These are phyloP conservation scores for Aspergillus taichungensis DNA, from an alignment of 495 filamentous ascomycete species.

Conservation along the genomic window DNA sequence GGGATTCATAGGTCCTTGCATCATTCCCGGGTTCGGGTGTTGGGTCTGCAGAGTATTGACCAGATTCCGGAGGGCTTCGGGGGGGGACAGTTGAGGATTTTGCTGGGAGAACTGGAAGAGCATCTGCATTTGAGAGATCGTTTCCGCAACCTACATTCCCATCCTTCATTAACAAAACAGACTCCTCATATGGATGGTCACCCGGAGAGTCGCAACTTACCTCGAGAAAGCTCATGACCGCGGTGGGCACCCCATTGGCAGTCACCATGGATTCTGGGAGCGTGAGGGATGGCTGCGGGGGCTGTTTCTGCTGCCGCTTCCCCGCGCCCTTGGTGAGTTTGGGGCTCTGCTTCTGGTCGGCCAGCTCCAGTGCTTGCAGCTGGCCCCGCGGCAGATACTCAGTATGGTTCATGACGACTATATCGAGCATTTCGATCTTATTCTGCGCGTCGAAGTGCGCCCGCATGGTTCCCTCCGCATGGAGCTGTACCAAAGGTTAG, in stretches of 20 bases:
- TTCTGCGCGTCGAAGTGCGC: constrained; percentile 60
- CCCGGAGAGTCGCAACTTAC: constrained; percentile 27
- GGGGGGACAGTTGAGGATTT: constrained; percentile 49
- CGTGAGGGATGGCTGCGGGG: constrained; percentile 37
- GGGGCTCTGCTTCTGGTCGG: constrained; percentile 60
- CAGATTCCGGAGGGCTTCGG: constrained; percentile 53
- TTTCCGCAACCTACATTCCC: constrained; percentile 53
- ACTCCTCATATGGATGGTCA: background rate
- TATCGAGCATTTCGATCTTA: constrained; percentile 65
- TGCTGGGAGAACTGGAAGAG: constrained; percentile 53
- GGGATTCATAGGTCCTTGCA: constrained; percentile 26
- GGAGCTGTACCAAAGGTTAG: constrained; percentile 41
- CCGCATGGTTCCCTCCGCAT: constrained; percentile 51
- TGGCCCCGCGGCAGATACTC: constrained; percentile 58
- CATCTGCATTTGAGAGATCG: constrained; percentile 64
- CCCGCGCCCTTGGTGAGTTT: constrained; percentile 52
- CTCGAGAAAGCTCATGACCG: constrained; percentile 62
- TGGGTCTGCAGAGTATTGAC: constrained; percentile 35
- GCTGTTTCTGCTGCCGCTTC: constrained; percentile 50
- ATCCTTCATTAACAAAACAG: background rate
- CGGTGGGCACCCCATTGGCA: constrained; percentile 45
- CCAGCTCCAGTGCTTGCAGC: constrained; percentile 38
- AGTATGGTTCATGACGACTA: constrained; percentile 51
- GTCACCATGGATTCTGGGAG: constrained; percentile 58
- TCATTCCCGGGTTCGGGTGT: constrained; percentile 23